Evolutionary conservation across 805 yeast genomes (phyloP).

Genomic region (Barnettozyma siamensis): DNA sequence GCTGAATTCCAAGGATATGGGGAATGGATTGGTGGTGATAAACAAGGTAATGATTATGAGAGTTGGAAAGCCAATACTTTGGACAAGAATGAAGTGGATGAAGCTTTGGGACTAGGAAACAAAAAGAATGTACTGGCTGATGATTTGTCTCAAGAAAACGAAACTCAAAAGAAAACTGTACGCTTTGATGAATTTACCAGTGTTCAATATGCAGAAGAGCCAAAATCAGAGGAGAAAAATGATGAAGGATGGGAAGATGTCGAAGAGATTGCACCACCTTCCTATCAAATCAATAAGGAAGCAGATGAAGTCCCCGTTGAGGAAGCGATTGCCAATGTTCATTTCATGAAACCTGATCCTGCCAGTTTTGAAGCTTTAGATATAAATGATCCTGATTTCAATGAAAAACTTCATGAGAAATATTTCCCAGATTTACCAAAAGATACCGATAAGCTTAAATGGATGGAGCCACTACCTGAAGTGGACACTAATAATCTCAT

Average conservation of each 20-base stretch:
- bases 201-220: slow-evolving; percentile 18
- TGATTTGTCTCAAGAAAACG: slow-evolving; percentile 10
- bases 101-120: slow-evolving; percentile 14
- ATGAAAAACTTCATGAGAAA: slow-evolving; percentile 71
- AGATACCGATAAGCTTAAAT: slow-evolving; percentile 74
- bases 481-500: slow-evolving; percentile 26
- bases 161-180: slow-evolving; percentile 23
- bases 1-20: slow-evolving; percentile 24
- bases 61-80: slow-evolving; percentile 20
- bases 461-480: slow-evolving; percentile 78
- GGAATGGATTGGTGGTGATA: slow-evolving; percentile 28
- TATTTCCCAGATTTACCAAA: slow-evolving; percentile 87
- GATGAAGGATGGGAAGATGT: slow-evolving; percentile 43
- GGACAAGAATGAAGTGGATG: slow-evolving; percentile 15
- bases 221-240: slow-evolving; percentile 11
- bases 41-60: slow-evolving; percentile 14
- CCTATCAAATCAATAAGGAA: slow-evolving; percentile 41
- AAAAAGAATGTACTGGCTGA: slow-evolving; percentile 2
- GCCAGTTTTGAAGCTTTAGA: slow-evolving; percentile 35
- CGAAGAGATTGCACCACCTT: slow-evolving; percentile 47
- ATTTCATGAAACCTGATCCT: slow-evolving; percentile 53
- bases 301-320: slow-evolving; percentile 38
- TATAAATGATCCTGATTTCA: slow-evolving; percentile 71
- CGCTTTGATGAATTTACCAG: slow-evolving; percentile 27
- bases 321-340: slow-evolving; percentile 45